These are phyloP conservation scores for Spathaspora gorwiae DNA, from an alignment of 805 yeast species.

Conservation along the genomic window DNA sequence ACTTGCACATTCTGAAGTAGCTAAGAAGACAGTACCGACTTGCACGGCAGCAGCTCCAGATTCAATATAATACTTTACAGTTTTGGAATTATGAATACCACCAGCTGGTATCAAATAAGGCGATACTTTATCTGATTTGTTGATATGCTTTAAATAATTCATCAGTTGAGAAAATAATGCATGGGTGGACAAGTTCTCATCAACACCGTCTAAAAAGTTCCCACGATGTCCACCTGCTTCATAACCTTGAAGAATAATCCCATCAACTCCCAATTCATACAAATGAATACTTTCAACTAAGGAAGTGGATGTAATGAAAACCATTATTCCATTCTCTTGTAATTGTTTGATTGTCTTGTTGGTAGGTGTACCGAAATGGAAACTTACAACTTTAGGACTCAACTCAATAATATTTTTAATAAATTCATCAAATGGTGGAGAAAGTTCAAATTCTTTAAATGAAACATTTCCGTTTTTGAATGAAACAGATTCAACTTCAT, in stretches of 20 bases:
- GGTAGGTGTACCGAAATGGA: constrained; percentile 50
- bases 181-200: constrained; percentile 33
- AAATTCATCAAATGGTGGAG: constrained; percentile 12
- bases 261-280: constrained; percentile 37
- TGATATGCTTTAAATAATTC: constrained; percentile 2
- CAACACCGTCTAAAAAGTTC: constrained; percentile 29
- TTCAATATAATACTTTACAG: constrained; percentile 25
- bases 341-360: constrained; percentile 24
- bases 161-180: constrained; percentile 21
- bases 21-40: constrained; percentile 50
- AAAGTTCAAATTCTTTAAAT: constrained; percentile 24
- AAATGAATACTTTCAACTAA: constrained; percentile 36
- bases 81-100: constrained; percentile 38
- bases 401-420: constrained; percentile 12
- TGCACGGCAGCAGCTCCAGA: constrained; percentile 51
- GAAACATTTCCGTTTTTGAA: constrained; percentile 23
- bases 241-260: constrained; percentile 50
- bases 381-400: constrained; percentile 45
- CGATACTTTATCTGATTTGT: background rate
- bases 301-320: constrained; percentile 47
- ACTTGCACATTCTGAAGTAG: constrained; percentile 25
- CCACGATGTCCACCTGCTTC: constrained; percentile 71
- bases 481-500: constrained; percentile 4
- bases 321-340: constrained; percentile 33
- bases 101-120: constrained; percentile 44